Percentiles rank a stretch among this genome's conserved stretches.
phyloP scores from a whole-genome alignment of 805 yeast genomes.

The Candida sithepensis region DNA sequence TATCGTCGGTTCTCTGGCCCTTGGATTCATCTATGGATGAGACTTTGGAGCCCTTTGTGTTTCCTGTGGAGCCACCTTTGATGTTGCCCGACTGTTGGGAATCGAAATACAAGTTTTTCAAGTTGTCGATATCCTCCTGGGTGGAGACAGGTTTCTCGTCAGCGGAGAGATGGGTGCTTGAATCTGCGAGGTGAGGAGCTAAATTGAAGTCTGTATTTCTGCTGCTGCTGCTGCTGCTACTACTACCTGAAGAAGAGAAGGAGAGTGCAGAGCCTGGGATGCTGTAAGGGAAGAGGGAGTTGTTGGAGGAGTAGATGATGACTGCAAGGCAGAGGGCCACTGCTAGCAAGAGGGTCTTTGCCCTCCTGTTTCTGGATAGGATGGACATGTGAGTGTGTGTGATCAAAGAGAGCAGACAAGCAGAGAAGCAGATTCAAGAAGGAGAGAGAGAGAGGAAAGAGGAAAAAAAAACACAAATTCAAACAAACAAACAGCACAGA shows the following conservation, averaged over 20 bases:
- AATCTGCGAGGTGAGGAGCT: neutral
- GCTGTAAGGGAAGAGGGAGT: too few relatives aligned
- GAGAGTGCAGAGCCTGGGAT: too few relatives aligned
- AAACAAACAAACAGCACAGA: too few relatives aligned
- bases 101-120: constrained; percentile 23
- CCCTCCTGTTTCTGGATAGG: constrained; percentile 19
- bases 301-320: neutral
- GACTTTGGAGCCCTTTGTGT: constrained; percentile 16
- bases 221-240: too few relatives aligned
- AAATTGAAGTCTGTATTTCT: too few relatives aligned
- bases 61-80: constrained; percentile 28
- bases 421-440: neutral
- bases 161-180: too few relatives aligned
- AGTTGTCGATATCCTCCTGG: constrained; percentile 19
- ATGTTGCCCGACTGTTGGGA: constrained; percentile 18
- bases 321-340: neutral
- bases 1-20: constrained; percentile 25
- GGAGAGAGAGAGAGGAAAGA: neutral
- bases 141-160: neutral
- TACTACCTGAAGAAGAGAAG: too few relatives aligned
- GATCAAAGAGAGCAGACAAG: neutral
- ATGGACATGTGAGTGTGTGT: constrained; percentile 6
- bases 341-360: constrained; percentile 6
- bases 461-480: too few relatives aligned
- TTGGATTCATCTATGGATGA: constrained; percentile 23